These are phyloP conservation scores for Pyrus hybrid DNA, from an alignment of 331 rosid genomes.

Conservation along the genomic window DNA sequence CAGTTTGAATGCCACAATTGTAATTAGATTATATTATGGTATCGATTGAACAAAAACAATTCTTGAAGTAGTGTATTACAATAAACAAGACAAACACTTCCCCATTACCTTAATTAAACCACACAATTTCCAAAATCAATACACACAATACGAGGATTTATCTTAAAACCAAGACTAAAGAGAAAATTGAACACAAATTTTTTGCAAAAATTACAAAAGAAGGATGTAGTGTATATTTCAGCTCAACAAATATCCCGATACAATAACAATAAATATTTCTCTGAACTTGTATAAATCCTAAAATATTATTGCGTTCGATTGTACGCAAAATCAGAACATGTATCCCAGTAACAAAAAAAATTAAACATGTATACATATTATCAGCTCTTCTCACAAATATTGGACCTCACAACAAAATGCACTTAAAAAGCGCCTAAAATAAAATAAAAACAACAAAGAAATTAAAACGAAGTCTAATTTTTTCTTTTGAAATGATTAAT, in stretches of 20 bases:
- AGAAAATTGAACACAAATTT: not conserved
- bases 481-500: not conserved
- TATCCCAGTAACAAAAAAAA: not conserved
- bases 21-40: too few relatives aligned
- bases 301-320: too few relatives aligned
- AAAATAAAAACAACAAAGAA: not conserved
- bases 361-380: conserved; percentile 2
- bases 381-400: not conserved
- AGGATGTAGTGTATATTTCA: not conserved
- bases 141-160: not conserved
- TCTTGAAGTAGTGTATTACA: conserved; percentile 8
- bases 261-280: not conserved
- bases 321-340: too few relatives aligned
- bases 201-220: not conserved
- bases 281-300: too few relatives aligned
- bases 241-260: not conserved
- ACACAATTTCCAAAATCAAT: not conserved
- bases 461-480: not conserved
- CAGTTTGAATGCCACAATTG: too few relatives aligned
- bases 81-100: not conserved
- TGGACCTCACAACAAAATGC: not conserved
- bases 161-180: too few relatives aligned
- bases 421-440: not conserved
- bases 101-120: not conserved
- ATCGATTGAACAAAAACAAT: too few relatives aligned